Evolutionary conservation across 441 rosid genomes (phyloP).

Genomic region (Pelargonium cotyledonis): DNA sequence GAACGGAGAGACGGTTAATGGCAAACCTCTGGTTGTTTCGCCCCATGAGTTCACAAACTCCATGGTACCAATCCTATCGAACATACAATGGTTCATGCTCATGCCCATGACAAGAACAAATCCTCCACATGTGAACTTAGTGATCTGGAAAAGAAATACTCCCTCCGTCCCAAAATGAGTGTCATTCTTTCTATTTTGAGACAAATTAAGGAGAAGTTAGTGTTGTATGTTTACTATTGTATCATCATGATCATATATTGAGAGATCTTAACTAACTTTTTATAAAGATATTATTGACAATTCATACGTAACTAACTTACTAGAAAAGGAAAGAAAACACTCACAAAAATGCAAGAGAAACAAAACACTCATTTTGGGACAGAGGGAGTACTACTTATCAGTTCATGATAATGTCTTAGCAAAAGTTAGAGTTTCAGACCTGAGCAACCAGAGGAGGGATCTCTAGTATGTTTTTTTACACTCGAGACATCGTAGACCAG

Average conservation of each 20-base stretch:
- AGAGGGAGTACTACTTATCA: too few species aligned
- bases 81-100: conserved; percentile 76
- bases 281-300: too few species aligned
- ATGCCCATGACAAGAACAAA: conserved; percentile 57
- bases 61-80: conserved; percentile 88
- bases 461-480: conserved; percentile 60
- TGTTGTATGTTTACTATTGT: too few species aligned
- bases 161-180: too few species aligned
- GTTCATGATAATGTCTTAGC: background rate
- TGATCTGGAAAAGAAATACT: conserved; percentile 39
- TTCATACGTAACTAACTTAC: too few species aligned
- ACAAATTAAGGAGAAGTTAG: too few species aligned
- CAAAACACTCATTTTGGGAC: too few species aligned
- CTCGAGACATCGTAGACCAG: conserved; percentile 62
- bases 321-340: too few species aligned
- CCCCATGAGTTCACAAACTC: conserved; percentile 91
- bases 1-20: conserved; percentile 59
- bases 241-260: too few species aligned
- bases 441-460: conserved; percentile 71
- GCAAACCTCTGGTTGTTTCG: conserved; percentile 73
- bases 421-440: conserved; percentile 32
- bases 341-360: too few species aligned
- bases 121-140: conserved; percentile 78
- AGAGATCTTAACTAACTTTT: too few species aligned
- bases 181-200: too few species aligned